phyloP scores from a whole-genome alignment of 495 filamentous ascomycete species.

The Aspergillus coremiiformis region DNA sequence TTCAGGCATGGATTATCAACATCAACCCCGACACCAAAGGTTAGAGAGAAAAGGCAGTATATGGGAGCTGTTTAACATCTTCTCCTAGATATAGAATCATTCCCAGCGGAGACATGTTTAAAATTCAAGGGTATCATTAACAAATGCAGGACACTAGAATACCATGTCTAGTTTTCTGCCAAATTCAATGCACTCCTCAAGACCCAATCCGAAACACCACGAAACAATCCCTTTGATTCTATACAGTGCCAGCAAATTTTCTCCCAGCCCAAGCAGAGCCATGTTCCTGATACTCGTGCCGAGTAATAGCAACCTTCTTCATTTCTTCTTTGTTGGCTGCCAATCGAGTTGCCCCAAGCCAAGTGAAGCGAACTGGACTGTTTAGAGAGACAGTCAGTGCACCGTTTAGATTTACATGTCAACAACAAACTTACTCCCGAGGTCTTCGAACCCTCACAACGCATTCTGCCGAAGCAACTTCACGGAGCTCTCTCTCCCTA shows the following conservation, averaged over 20 bases:
- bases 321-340: constrained; percentile 59
- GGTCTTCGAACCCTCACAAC: constrained; percentile 65
- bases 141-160: neutral
- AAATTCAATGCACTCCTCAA: neutral
- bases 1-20: neutral
- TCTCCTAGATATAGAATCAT: neutral
- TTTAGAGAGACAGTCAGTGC: constrained; percentile 10
- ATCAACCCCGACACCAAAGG: neutral
- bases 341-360: constrained; percentile 73
- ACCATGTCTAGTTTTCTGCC: neutral
- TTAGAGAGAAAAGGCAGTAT: too few relatives aligned
- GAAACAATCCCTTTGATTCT: neutral
- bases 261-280: constrained; percentile 70
- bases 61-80: too few relatives aligned
- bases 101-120: neutral
- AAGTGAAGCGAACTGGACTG: constrained; percentile 71
- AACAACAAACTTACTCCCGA: constrained; percentile 45
- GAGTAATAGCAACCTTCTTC: constrained; percentile 61
- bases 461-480: constrained; percentile 69
- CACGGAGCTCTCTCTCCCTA: constrained; percentile 63
- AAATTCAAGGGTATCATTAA: constrained; percentile 13
- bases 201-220: constrained; percentile 5
- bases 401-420: neutral
- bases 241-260: constrained; percentile 53
- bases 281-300: constrained; percentile 83